Percentiles rank a stretch among this genome's conserved stretches.
These are phyloP conservation scores for Papiliotrema nemorosa DNA, from an alignment of 1,284 basidiomycete genomes.

Conservation along the genomic window DNA sequence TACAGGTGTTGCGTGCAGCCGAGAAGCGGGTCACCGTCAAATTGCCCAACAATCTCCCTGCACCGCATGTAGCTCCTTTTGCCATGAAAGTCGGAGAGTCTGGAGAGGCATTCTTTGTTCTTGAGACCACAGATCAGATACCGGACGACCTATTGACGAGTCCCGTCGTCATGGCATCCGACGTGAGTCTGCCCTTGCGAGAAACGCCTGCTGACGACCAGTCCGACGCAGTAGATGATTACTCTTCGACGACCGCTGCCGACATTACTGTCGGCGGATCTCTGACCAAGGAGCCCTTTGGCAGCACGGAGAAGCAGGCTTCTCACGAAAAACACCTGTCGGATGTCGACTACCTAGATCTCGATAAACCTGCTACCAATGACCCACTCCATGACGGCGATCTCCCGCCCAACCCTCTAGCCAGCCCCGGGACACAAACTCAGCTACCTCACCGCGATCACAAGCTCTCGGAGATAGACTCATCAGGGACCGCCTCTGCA, in stretches of 20 bases:
- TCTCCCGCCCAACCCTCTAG: conserved; percentile 38
- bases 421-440: conserved; percentile 22
- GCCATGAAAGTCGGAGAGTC: conserved; percentile 99
- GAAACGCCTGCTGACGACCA: neutral
- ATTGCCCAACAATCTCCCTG: conserved; percentile 53
- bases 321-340: conserved; percentile 17
- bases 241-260: neutral
- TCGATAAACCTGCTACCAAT: conserved; percentile 29
- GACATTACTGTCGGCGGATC: too few relatives aligned
- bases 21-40: conserved; percentile 91
- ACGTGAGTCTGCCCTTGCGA: conserved; percentile 26
- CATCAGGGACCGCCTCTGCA: neutral
- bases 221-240: neutral
- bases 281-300: conserved; percentile 45
- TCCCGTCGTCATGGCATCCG: conserved; percentile 63
- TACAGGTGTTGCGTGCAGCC: conserved; percentile 87
- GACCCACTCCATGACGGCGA: conserved; percentile 11
- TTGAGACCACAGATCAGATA: conserved; percentile 92
- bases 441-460: conserved; percentile 25
- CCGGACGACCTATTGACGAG: conserved; percentile 92
- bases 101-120: conserved; percentile 98
- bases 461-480: conserved; percentile 12
- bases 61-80: conserved; percentile 62
- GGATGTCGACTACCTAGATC: conserved; percentile 49
- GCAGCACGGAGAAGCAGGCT: conserved; percentile 33